Percentiles rank a stretch among this genome's conserved stretches.
Conservation (phyloP, 2,329 filamentous ascomycete genomes). For the Colletotrichum paranaense region DNA sequence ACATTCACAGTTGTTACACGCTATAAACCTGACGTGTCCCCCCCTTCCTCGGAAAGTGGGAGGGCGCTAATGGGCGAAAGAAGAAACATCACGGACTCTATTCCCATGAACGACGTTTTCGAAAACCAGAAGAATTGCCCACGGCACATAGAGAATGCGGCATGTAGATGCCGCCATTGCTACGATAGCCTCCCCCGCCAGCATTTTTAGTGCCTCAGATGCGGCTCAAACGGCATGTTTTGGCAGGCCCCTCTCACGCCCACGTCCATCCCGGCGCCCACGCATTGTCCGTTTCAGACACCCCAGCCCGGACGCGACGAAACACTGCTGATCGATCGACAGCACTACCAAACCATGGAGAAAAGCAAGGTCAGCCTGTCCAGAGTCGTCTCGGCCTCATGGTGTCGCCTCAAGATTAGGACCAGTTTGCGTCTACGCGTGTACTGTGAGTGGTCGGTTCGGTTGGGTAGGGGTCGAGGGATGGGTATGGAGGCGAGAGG, state of each 20-base stretch:
- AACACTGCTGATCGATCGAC: constrained; percentile 35
- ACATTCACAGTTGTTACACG: constrained; percentile 4
- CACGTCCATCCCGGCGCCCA: constrained; percentile 30
- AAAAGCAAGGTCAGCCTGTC: background rate
- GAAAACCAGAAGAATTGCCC: constrained; percentile 1
- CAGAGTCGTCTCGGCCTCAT: background rate
- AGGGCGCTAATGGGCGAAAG: background rate
- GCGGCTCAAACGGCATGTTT: constrained; percentile 34
- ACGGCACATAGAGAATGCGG: constrained; percentile 1
- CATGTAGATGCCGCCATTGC: constrained; percentile 5
- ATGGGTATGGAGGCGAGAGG: background rate
- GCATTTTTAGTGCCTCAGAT: constrained; percentile 20
- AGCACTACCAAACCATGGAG: constrained; percentile 3
- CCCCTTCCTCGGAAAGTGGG: constrained; percentile 24
- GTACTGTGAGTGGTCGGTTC: background rate
- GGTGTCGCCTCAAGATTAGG: background rate
- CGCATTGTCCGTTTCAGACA: constrained; percentile 33
- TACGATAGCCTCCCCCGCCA: background rate
- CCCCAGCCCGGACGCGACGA: constrained; percentile 34
- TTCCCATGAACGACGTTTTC: background rate
- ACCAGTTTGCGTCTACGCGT: background rate
- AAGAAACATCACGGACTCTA: constrained; percentile 21
- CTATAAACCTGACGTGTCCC: constrained; percentile 12
- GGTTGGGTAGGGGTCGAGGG: background rate
- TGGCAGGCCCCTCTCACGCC: constrained; percentile 11